Conservation (phyloP, 345 rosid genomes). For the Jatropha curcas region DNA sequence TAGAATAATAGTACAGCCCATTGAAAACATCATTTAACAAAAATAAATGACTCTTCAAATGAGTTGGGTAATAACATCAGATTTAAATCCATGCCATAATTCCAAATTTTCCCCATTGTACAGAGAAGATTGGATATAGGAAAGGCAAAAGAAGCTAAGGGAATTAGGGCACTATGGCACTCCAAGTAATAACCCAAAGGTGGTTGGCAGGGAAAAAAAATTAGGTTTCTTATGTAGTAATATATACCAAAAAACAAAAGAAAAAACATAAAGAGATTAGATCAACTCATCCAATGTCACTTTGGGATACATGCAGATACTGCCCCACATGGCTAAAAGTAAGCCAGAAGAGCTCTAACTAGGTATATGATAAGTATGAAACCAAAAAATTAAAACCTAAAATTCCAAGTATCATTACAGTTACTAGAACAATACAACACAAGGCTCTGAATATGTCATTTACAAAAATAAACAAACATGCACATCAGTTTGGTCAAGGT, state of each 20-base stretch:
- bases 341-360: no score
- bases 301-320: no score
- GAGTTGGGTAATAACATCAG: background rate
- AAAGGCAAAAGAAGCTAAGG: constrained; percentile 1
- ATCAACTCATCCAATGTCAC: no score
- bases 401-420: background rate
- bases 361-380: no score
- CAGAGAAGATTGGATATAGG: background rate
- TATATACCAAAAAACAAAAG: no score
- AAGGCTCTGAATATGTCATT: background rate
- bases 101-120: background rate
- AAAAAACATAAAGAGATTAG: no score
- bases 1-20: background rate
- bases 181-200: no score
- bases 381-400: background rate
- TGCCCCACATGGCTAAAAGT: no score
- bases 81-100: background rate
- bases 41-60: background rate
- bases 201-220: no score
- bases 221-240: no score
- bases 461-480: background rate
- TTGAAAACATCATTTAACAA: background rate
- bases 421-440: background rate
- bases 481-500: background rate
- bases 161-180: background rate